Base-by-base conservation (phyloP, 129 eudicot genomes). In the Escallonia herrerae region DNA sequence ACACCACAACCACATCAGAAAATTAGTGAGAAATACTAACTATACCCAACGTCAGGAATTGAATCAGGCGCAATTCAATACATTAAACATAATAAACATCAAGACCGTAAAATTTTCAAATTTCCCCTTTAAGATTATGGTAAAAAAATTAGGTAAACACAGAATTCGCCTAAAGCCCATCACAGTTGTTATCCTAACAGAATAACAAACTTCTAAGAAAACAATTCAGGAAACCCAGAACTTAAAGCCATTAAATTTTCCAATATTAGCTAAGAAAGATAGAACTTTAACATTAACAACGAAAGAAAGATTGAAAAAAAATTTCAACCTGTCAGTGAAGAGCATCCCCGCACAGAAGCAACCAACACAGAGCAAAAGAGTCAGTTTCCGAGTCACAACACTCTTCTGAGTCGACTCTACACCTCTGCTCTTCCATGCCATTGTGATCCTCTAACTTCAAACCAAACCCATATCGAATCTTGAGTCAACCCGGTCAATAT, bases 261-360 rank as follows among this genome's bases (percentile, higher is more conserved):
- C 13, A 53, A 11, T 45, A 15, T 15, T 8, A 43, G 50, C 8
- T 7, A 47, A 38, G 7, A 59, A 13, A 7, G 54, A 62, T 3
- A n/a, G 41, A 63, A 15, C 22, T 5, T 1, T 49, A 7, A 49
- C 54, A 39, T 6, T 9, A 74, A 7, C 61, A 51, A 38, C 2
- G 5, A n/a, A 60, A 52, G 38, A 10, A n/a, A 41, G 22, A 64
- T 9, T 0, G 3, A 58, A 57, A 48, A 37, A 55, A 77, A 43
- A 12, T 46, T 7, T 1, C 9, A 70, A 93, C 97, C 95, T 91
- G 94, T 81, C 84, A 49, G 96, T 85, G 88, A 91, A 91, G 77
- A 91, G 80, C 96, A 91, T 81, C 68, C 97, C 97, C 72, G 82
- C 96, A 77, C 76, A 89, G 59, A 88, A 88, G 79, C 91, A 88